phyloP scores from a whole-genome alignment of 2,329 filamentous ascomycete genomes.

The Xylaria arbuscula region DNA sequence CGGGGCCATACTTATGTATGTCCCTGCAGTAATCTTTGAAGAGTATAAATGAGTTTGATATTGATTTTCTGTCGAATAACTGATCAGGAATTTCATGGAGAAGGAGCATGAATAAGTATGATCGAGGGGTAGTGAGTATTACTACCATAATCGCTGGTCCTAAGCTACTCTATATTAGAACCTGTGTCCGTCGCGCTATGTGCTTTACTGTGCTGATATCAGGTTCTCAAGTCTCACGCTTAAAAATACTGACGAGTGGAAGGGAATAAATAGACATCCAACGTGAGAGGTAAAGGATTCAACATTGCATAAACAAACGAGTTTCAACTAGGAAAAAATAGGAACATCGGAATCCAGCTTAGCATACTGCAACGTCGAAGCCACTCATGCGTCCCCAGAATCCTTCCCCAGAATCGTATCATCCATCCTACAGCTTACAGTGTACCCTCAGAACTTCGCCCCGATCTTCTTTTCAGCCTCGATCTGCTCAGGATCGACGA shows the following conservation, averaged over 20 bases:
- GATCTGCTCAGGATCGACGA: constrained; percentile 60
- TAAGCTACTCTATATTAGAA: background rate
- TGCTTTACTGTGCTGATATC: background rate
- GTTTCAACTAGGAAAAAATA: constrained; percentile 23
- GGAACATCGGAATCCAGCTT: constrained; percentile 4
- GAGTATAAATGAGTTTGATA: background rate
- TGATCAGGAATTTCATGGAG: background rate
- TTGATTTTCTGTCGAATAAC: background rate
- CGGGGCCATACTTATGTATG: background rate
- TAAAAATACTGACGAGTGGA: too few species aligned
- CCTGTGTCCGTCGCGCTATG: background rate
- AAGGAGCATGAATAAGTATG: background rate
- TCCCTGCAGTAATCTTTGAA: background rate
- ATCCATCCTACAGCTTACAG: background rate
- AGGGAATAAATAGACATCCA: too few species aligned
- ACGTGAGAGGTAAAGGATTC: background rate
- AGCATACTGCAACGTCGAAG: background rate
- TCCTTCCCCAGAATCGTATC: background rate
- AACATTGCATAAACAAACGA: background rate
- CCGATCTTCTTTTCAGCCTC: constrained; percentile 42
- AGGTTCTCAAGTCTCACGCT: background rate
- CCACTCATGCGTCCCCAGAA: constrained; percentile 15
- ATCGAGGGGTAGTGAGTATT: background rate
- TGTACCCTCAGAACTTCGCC: constrained; percentile 29
- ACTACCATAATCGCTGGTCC: too few species aligned